These are phyloP conservation scores for Cryptosporidium viatorum DNA, from an alignment of 169 alveolate species.

Conservation along the genomic window DNA sequence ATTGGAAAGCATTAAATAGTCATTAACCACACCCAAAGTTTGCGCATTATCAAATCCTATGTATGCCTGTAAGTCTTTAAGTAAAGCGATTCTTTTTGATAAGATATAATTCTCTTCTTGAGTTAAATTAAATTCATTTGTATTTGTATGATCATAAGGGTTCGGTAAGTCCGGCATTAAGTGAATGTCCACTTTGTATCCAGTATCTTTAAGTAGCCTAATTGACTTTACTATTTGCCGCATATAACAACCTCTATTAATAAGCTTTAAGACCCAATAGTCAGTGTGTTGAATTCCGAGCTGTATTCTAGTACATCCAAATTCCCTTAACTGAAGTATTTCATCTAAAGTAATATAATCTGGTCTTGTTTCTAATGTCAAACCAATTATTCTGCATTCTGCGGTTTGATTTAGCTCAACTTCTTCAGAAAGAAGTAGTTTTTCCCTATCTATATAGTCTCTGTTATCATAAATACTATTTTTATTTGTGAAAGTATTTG, in stretches of 20 bases:
- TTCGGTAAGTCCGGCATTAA: constrained; percentile 94
- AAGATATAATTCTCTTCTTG: neutral
- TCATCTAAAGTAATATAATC: constrained; percentile 90
- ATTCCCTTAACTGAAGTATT: constrained; percentile 84
- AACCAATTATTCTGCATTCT: constrained; percentile 83
- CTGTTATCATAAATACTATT: constrained; percentile 54
- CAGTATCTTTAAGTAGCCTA: constrained; percentile 89
- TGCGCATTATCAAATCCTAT: constrained; percentile 65
- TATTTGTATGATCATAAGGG: constrained; percentile 76
- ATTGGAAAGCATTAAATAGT: constrained; percentile 88
- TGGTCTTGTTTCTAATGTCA: constrained; percentile 93
- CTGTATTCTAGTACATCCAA: constrained; percentile 94
- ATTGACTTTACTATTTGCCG: constrained; percentile 87
- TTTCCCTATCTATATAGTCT: constrained; percentile 58
- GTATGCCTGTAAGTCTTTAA: constrained; percentile 24
- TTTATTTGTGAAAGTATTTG: constrained; percentile 87
- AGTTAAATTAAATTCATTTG: neutral
- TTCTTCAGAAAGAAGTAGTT: constrained; percentile 81
- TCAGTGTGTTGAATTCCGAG: constrained; percentile 94
- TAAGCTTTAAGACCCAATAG: constrained; percentile 84
- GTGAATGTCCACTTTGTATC: constrained; percentile 94
- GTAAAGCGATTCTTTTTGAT: neutral
- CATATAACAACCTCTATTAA: constrained; percentile 84
- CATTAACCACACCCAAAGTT: constrained; percentile 82
- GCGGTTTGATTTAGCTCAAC: constrained; percentile 80